phyloP scores from a whole-genome alignment of 306 rosid genomes.

The Prunus fruticosa region DNA sequence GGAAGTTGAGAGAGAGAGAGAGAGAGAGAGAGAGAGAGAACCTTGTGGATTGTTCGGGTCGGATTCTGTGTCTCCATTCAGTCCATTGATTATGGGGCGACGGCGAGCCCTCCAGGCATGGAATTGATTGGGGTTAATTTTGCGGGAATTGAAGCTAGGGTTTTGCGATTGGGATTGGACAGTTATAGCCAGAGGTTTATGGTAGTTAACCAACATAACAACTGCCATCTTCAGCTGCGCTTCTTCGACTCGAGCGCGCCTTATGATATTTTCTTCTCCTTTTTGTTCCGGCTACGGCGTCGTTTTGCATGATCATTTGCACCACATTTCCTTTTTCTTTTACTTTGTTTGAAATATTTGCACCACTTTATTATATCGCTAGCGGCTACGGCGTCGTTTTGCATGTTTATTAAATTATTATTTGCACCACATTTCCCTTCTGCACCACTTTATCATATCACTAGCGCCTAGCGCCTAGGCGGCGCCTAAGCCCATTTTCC shows the following conservation, averaged over 20 bases:
- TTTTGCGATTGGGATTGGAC: slow-evolving; percentile 21
- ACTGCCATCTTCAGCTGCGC: slow-evolving; percentile 32
- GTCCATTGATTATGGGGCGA: slow-evolving; percentile 17
- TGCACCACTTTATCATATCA: too few species aligned
- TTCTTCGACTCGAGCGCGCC: background rate
- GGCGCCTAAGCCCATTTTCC: too few species aligned
- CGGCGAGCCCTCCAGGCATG: slow-evolving; percentile 7
- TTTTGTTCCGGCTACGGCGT: too few species aligned
- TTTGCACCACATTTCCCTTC: too few species aligned
- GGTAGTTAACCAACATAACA: slow-evolving; percentile 17
- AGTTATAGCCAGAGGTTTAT: background rate
- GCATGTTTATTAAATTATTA: too few species aligned
- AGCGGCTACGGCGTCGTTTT: too few species aligned
- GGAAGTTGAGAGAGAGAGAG: background rate
- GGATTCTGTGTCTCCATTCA: slow-evolving; percentile 31
- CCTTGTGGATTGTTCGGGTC: slow-evolving; percentile 45
- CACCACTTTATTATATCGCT: too few species aligned
- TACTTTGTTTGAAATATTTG: too few species aligned
- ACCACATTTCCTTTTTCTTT: too few species aligned
- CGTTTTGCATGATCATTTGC: background rate
- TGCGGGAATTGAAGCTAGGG: slow-evolving; percentile 24
- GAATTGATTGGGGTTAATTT: slow-evolving; percentile 13
- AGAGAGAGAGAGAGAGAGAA: slow-evolving; percentile 11
- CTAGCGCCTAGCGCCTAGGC: too few species aligned
- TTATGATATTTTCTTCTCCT: background rate